phyloP scores from a whole-genome alignment of 768 basidiomycete species.

The Heimioporus sp. region DNA sequence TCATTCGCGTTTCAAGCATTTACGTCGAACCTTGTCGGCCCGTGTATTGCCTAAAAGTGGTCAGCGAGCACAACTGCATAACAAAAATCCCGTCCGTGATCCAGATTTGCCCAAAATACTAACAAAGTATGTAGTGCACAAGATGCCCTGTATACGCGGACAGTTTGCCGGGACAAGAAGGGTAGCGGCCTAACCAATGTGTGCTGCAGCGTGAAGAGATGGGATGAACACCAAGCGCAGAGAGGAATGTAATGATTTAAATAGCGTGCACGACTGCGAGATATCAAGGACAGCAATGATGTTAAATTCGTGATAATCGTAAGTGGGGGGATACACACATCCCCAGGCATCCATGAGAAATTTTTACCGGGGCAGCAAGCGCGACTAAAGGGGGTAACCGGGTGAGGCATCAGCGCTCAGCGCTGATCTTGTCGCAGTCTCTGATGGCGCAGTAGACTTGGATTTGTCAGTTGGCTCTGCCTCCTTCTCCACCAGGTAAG shows the following conservation, averaged over 20 bases:
- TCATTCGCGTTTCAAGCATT: too few species aligned
- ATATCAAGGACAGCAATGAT: constrained; percentile 26
- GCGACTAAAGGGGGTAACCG: too few species aligned
- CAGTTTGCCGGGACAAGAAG: not conserved
- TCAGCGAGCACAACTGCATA: too few species aligned
- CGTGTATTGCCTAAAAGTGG: too few species aligned
- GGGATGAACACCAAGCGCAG: not conserved
- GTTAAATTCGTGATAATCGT: constrained; percentile 22
- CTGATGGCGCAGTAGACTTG: constrained; percentile 1
- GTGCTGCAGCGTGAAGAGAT: constrained; percentile 9
- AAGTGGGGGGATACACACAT: constrained; percentile 10
- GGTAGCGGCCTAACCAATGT: constrained; percentile 4
- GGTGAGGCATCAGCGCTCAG: too few species aligned
- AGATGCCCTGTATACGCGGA: constrained; percentile 14
- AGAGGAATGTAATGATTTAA: not conserved
- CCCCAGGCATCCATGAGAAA: constrained; percentile 4
- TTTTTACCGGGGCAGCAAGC: not conserved
- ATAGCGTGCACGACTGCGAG: constrained; percentile 22
- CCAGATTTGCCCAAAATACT: too few species aligned
- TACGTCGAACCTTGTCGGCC: too few species aligned
- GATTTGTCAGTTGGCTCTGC: constrained; percentile 14
- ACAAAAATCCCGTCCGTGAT: too few species aligned
- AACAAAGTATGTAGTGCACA: not conserved
- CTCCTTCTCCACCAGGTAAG: constrained; percentile 29
- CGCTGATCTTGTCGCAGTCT: not conserved